A percentile compares a stretch with the other conserved stretches of the same genome.
phyloP scores from a whole-genome alignment of 148 eudicot genomes.

The Drosera capensis region DNA sequence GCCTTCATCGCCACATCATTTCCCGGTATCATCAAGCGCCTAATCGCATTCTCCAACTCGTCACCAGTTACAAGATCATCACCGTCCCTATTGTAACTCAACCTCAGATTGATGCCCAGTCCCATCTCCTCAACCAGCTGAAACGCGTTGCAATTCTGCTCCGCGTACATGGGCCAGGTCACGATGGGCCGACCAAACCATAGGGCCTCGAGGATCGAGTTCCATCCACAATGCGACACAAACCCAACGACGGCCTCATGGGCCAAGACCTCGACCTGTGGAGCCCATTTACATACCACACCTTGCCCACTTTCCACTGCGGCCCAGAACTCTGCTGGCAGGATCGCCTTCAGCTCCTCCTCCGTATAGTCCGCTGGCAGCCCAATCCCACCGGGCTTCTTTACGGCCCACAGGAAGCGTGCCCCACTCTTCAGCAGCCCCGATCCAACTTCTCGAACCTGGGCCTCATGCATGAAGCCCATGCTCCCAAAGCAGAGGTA shows the following conservation, averaged over 20 bases:
- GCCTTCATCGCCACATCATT: slow-evolving; percentile 2
- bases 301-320: slow-evolving; percentile 4
- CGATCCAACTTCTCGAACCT: slow-evolving; percentile 13
- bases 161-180: slow-evolving; percentile 12
- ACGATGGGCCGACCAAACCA: slow-evolving; percentile 11
- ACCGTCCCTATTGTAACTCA: background rate
- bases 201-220: slow-evolving; percentile 11
- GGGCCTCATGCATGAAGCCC: slow-evolving; percentile 9
- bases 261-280: slow-evolving; percentile 8
- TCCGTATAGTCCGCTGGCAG: slow-evolving; percentile 7
- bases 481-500: slow-evolving; percentile 22
- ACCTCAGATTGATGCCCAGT: slow-evolving; percentile 4
- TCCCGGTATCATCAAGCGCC: slow-evolving; percentile 6
- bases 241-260: slow-evolving; percentile 8
- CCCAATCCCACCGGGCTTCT: slow-evolving; percentile 1
- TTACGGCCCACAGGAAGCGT: slow-evolving; percentile 16
- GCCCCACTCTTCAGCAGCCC: slow-evolving; percentile 11
- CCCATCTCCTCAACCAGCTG: slow-evolving; percentile 11
- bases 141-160: slow-evolving; percentile 12
- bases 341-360: slow-evolving; percentile 3
- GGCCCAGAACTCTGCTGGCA: slow-evolving; percentile 12
- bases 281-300: slow-evolving; percentile 17
- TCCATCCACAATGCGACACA: slow-evolving; percentile 19
- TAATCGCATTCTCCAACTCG: slow-evolving; percentile 10
- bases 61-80: slow-evolving; percentile 4